These are phyloP conservation scores for Plantago ovata DNA, from an alignment of 257 asterid species.

Conservation along the genomic window DNA sequence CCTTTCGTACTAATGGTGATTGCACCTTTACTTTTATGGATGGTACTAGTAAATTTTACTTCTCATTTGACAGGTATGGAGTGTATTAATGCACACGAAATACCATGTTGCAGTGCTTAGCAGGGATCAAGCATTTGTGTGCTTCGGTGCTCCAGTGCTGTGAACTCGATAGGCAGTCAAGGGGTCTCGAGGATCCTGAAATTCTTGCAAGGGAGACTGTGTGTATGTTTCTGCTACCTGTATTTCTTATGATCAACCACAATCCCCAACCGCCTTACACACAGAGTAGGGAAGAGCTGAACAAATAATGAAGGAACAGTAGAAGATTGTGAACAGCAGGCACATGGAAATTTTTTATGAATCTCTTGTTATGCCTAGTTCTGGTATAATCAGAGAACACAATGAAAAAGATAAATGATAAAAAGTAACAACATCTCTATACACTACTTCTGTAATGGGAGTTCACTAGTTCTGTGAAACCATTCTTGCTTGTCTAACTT, in stretches of 20 bases:
- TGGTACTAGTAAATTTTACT: slow-evolving; percentile 1
- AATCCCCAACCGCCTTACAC: background rate
- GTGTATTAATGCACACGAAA: slow-evolving; percentile 51
- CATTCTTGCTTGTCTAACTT: background rate
- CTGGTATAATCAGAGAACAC: too few relatives aligned
- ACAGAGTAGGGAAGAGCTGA: background rate
- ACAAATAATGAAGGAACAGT: background rate
- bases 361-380: too few relatives aligned
- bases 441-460: too few relatives aligned
- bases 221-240: slow-evolving; percentile 56
- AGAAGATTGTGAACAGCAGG: slow-evolving; percentile 7
- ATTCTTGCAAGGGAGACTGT: slow-evolving; percentile 96
- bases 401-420: too few relatives aligned
- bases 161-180: slow-evolving; percentile 76
- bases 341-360: slow-evolving; percentile 1
- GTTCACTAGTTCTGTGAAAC: too few relatives aligned
- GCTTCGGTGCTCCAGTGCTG: slow-evolving; percentile 86
- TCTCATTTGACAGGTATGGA: slow-evolving; percentile 66
- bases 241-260: slow-evolving; percentile 3
- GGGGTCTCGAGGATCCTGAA: slow-evolving; percentile 95
- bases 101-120: slow-evolving; percentile 96
- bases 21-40: slow-evolving; percentile 3
- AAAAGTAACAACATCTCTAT: too few relatives aligned
- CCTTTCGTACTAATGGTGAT: background rate
- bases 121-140: slow-evolving; percentile 80